Base-by-base conservation (phyloP, 495 filamentous ascomycete species). In the Penicillium dipodomyicola region DNA sequence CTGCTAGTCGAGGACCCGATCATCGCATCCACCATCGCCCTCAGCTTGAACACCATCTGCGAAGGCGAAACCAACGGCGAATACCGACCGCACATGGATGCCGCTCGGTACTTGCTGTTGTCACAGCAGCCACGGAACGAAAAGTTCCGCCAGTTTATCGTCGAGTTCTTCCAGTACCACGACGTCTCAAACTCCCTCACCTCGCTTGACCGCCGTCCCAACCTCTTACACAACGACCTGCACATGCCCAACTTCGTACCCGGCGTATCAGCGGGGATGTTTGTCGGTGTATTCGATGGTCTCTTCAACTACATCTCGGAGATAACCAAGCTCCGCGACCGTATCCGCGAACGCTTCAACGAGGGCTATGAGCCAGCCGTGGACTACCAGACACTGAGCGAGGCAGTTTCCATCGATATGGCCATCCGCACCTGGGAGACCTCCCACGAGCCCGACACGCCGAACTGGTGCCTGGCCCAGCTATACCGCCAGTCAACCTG, bases 111-210 rank as follows among this genome's bases (percentile, higher is more conserved):
- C 49, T 79, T 96, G 47, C 80, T 94, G n/a, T 64, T 75, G 30
- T 76, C 73, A 5, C 85, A 72, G 76, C 81, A 64, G 74, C 83
- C 60, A 59, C 82, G 68, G 67, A 80, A 90, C 51, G 77, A 84
- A 39, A 80, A 85, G 29, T 90, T 92, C 65, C 74, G 83, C 17
- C 84, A 85, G 58, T 96, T 96, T 67, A 88, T 96, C 60, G 82
- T 90, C 69, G 92, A 96, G 70, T 95, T 96, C 77, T 95, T 96
- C 75, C 87, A 91, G 70, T 96, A 95, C 63, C 89, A 95, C 72
- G 88, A 92, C 60, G 85, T 89, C 54, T 88, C 87, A 27, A 90
- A 90, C 65, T 86, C 92, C 39, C 78, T 96, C 50, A 91, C 92
- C 27, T 83, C 83, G 35, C 76, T 87, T 19, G 83, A 85, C 63